phyloP scores from a whole-genome alignment of 2,329 filamentous ascomycete genomes.

The Cercospora zeae-maydis region DNA sequence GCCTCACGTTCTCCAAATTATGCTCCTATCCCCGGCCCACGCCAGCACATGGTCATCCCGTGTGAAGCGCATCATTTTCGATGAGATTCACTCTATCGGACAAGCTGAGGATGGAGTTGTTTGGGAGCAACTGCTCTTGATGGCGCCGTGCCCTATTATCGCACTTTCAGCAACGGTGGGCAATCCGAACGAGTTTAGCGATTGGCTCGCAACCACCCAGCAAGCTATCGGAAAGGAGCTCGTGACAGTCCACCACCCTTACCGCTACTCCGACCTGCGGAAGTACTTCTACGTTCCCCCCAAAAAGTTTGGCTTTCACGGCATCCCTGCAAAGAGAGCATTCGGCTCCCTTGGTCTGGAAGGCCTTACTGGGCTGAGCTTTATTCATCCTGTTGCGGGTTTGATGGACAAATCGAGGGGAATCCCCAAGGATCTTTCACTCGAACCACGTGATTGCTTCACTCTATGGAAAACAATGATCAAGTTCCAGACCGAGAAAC shows the following conservation, averaged over 20 bases:
- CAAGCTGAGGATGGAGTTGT: slow-evolving; percentile 71
- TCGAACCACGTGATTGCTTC: slow-evolving; percentile 70
- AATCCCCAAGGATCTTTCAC: slow-evolving; percentile 62
- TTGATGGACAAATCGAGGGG: slow-evolving; percentile 60
- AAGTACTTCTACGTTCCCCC: slow-evolving; percentile 65
- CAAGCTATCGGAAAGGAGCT: slow-evolving; percentile 60
- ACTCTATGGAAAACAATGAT: slow-evolving; percentile 63
- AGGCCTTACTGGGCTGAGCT: slow-evolving; percentile 50
- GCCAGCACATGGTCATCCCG: slow-evolving; percentile 64
- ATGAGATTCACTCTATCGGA: slow-evolving; percentile 77
- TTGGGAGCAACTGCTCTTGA: slow-evolving; percentile 73
- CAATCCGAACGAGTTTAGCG: slow-evolving; percentile 66
- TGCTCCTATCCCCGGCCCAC: slow-evolving; percentile 65
- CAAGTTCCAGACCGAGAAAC: slow-evolving; percentile 49
- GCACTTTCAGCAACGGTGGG: slow-evolving; percentile 77
- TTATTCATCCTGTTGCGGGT: slow-evolving; percentile 64
- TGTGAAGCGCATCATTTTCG: slow-evolving; percentile 74
- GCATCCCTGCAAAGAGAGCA: slow-evolving; percentile 45
- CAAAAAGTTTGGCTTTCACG: slow-evolving; percentile 49
- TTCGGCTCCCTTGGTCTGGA: slow-evolving; percentile 49
- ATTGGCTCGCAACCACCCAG: slow-evolving; percentile 65
- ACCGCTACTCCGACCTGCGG: slow-evolving; percentile 72
- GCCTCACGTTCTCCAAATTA: slow-evolving; percentile 73
- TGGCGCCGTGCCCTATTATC: slow-evolving; percentile 73
- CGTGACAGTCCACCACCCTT: slow-evolving; percentile 64